Percentiles rank a stretch among this genome's conserved stretches.
phyloP scores from a whole-genome alignment of 164 flowering plant genomes.

The Euptelea pleiosperma region DNA sequence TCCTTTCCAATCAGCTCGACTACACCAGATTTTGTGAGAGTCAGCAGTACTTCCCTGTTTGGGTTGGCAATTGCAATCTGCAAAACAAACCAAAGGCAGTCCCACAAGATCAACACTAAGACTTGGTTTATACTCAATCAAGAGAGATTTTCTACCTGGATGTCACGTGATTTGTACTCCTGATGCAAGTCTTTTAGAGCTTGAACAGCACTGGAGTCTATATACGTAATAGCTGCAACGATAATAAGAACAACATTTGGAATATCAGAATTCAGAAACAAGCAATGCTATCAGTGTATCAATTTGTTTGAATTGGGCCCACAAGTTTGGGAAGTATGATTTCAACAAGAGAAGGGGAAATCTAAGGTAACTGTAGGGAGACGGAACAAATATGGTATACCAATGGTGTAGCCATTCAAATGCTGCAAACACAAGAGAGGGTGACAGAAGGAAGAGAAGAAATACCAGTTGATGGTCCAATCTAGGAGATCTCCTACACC shows the following conservation, averaged over 20 bases:
- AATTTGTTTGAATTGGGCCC: no score
- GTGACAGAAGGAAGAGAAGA: no score
- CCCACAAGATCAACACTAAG: not conserved
- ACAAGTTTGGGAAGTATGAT: no score
- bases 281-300: no score
- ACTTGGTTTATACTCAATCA: not conserved
- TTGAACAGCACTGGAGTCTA: constrained; percentile 95
- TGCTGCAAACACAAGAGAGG: no score
- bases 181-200: constrained; percentile 85
- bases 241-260: not conserved
- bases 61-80: constrained; percentile 93
- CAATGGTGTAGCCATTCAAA: no score
- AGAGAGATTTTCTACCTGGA: constrained; percentile 51
- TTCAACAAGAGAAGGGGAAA: no score
- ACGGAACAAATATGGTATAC: no score
- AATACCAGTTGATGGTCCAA: no score
- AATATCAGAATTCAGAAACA: no score
- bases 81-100: constrained; percentile 14
- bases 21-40: constrained; percentile 61
- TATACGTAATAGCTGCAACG: constrained; percentile 81
- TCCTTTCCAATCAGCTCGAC: constrained; percentile 88
- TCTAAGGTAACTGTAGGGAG: no score
- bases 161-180: constrained; percentile 76
- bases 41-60: constrained; percentile 70
- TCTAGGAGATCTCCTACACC: no score